Base-by-base conservation (phyloP, 2,329 filamentous ascomycete species). In the Trichoderma sp. region DNA sequence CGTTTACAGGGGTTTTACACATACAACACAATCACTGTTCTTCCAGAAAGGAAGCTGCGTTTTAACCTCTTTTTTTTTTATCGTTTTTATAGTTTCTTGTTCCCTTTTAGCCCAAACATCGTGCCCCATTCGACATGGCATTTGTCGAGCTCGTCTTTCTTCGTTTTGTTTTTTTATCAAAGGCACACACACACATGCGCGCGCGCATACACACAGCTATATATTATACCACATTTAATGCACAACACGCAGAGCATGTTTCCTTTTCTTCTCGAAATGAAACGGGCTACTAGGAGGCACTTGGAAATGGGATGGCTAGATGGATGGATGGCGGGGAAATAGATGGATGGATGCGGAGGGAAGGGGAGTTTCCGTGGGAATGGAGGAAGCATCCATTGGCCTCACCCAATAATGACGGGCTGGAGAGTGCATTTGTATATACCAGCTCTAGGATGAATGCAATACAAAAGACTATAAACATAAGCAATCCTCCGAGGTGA, bases 401-500 rank as follows among this genome's bases (percentile, higher is more conserved):
- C 53, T 65, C 61, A 60, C 47, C 55, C 47, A 35, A 24, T 61
- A 47, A 56, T 27, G 68, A 60, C 40, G 53, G 61, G 63, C 64
- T 53, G 62, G 40, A 53, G 68, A 69, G 57, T 62, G 65, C 52
- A 53, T 72, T 74, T 75, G 71, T 74, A 75, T 71, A 73, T 72
- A 73, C 72, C 69, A 71, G 71, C 43, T 70, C 29, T 61, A 73
- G 70, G 68, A 73, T 71, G 71, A 71, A 68, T 72, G 60, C 64
- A 70, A 71, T 70, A 68, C 69, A 63, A 43, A 52, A 67, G 43
- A 43, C 40, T 52, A 58, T 27, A 67, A 58, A 58, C 10, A 59
- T 27, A 35, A 4, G 24, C 7, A 52, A 33, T 63, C 13, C 8
- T 37, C 5, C 16, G n/a, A n/a, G n/a, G n/a, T n/a, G n/a, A n/a